A percentile compares a stretch with the other conserved stretches of the same genome.
phyloP scores from a whole-genome alignment of 345 rosid genomes.

The Dipteronia dyeriana region DNA sequence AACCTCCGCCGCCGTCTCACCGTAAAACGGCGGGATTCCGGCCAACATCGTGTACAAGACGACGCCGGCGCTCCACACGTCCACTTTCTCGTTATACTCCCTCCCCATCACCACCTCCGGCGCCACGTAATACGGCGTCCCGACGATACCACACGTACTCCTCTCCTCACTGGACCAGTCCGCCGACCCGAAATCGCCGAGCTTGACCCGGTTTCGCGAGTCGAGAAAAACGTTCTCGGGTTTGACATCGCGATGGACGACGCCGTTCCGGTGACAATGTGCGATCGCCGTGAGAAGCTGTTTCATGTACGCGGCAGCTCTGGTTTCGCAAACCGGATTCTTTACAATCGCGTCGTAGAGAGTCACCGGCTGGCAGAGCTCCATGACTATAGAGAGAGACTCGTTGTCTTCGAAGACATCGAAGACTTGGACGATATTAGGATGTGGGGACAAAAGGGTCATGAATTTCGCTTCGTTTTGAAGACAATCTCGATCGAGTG shows the following conservation, averaged over 20 bases:
- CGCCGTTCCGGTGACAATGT: slow-evolving; percentile 66
- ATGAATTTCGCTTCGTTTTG: slow-evolving; percentile 72
- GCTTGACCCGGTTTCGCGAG: slow-evolving; percentile 34
- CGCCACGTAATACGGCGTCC: slow-evolving; percentile 87
- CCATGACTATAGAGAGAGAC: slow-evolving; percentile 54
- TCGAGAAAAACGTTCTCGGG: slow-evolving; percentile 72
- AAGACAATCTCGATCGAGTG: slow-evolving; percentile 66
- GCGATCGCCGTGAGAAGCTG: slow-evolving; percentile 59
- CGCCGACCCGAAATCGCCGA: slow-evolving; percentile 82
- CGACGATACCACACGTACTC: slow-evolving; percentile 53
- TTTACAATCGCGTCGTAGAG: slow-evolving; percentile 49
- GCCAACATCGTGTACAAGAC: slow-evolving; percentile 72
- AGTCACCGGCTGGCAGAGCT: slow-evolving; percentile 56
- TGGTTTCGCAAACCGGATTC: slow-evolving; percentile 41
- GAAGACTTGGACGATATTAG: slow-evolving; percentile 56
- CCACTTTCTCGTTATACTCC: slow-evolving; percentile 72
- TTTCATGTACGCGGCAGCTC: slow-evolving; percentile 40
- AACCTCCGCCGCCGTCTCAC: slow-evolving; percentile 66
- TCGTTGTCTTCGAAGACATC: slow-evolving; percentile 59
- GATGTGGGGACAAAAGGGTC: slow-evolving; percentile 62
- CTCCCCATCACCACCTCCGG: slow-evolving; percentile 80
- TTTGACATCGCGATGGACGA: slow-evolving; percentile 80
- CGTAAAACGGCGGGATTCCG: slow-evolving; percentile 73
- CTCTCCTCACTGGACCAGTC: slow-evolving; percentile 42
- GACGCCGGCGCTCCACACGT: slow-evolving; percentile 86